A percentile compares a stretch with the other conserved stretches of the same genome.
Conservation (phyloP, 106 monocot genomes). For the Cymbidium sinense region DNA sequence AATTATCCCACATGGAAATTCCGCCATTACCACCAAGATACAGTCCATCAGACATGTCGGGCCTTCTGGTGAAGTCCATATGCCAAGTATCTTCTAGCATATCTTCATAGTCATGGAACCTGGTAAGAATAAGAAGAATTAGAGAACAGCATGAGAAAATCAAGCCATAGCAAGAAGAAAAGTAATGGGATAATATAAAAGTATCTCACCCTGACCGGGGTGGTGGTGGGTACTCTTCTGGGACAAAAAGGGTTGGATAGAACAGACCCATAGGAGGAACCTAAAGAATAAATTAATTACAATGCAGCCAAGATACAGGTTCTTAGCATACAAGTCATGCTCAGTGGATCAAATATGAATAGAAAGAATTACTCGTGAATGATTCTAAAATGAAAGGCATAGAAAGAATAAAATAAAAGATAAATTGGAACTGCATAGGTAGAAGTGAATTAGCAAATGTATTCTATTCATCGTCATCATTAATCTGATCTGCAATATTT, state of each 20-base stretch:
- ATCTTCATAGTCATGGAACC: conserved; percentile 89
- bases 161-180: neutral
- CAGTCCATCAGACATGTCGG: conserved; percentile 56
- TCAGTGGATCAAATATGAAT: neutral
- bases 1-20: conserved; percentile 61
- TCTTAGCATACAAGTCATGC: neutral
- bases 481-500: neutral
- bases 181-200: neutral
- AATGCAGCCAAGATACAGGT: neutral
- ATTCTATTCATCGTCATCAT: neutral
- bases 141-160: neutral
- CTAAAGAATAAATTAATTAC: conserved; percentile 11
- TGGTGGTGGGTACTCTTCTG: conserved; percentile 79
- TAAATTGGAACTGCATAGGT: neutral
- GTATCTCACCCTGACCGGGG: conserved; percentile 63
- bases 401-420: neutral
- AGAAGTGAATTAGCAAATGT: neutral
- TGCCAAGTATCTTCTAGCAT: conserved; percentile 94
- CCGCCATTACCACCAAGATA: conserved; percentile 55
- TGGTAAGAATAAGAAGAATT: conserved; percentile 22
- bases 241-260: conserved; percentile 70
- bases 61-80: conserved; percentile 52
- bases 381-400: neutral
- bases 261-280: conserved; percentile 98
- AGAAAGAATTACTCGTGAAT: neutral